Percentiles rank a stretch among this genome's conserved stretches.
Conservation (phyloP, 2,329 filamentous ascomycete species). For the Pseudogymnoascus sp. region DNA sequence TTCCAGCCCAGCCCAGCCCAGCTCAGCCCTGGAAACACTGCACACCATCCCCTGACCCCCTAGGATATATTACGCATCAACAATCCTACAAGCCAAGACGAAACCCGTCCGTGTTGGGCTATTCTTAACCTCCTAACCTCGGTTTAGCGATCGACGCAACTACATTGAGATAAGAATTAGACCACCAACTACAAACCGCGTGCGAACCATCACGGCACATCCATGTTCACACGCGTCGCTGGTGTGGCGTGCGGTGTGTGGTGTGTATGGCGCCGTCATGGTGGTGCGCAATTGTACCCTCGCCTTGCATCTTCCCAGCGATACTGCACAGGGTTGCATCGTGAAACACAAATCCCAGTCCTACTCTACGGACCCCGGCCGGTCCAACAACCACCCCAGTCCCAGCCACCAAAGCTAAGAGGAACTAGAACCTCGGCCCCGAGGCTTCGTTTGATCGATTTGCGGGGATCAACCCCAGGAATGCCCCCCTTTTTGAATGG, state of each 20-base stretch:
- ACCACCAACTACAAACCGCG: neutral
- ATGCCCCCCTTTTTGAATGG: neutral
- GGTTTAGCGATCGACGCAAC: neutral
- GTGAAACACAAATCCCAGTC: neutral
- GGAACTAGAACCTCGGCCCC: conserved; percentile 1
- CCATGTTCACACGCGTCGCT: neutral
- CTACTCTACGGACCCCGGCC: neutral
- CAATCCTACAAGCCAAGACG: neutral
- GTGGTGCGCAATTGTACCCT: neutral
- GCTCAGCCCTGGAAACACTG: neutral
- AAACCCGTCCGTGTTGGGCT: neutral
- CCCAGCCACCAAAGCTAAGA: neutral
- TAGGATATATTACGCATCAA: neutral
- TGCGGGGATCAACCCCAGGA: neutral
- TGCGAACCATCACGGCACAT: neutral
- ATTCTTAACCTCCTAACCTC: neutral
- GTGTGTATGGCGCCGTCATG: neutral
- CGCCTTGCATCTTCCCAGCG: neutral
- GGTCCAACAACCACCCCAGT: neutral
- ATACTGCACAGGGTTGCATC: neutral
- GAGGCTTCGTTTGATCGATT: neutral
- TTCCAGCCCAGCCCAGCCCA: neutral
- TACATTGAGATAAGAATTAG: neutral
- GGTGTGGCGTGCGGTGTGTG: neutral
- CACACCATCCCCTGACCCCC: no score